A percentile compares a stretch with the other conserved stretches of the same genome.
Conservation (phyloP, 75 land plant genomes). For the Chamaecyparis obtusa region DNA sequence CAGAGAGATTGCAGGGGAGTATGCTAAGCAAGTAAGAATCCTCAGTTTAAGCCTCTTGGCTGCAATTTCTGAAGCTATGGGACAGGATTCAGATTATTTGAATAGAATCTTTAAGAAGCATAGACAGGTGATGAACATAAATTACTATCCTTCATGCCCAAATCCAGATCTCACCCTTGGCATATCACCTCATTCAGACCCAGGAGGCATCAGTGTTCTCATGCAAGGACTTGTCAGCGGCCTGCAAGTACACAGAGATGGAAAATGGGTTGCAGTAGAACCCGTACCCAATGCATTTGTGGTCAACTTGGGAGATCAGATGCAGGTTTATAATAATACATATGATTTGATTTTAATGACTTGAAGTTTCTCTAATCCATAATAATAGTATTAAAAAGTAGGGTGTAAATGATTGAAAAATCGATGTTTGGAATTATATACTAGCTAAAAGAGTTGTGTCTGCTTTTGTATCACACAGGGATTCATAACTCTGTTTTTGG, state of each 20-base stretch:
- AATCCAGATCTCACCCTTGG: constrained; percentile 54
- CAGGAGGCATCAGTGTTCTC: constrained; percentile 32
- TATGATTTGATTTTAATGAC: background rate
- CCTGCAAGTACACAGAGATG: constrained; percentile 7
- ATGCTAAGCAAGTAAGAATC: constrained; percentile 21
- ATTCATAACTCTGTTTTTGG: too few species aligned
- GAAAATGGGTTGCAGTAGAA: constrained; percentile 22
- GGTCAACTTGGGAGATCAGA: constrained; percentile 30
- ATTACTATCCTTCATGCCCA: constrained; percentile 68
- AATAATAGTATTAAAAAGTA: too few species aligned
- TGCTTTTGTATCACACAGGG: too few species aligned
- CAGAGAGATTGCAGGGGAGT: constrained; percentile 33
- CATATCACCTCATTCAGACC: constrained; percentile 52
- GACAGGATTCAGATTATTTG: constrained; percentile 31
- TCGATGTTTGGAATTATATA: too few species aligned
- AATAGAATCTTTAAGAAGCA: constrained; percentile 33
- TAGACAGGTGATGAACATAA: constrained; percentile 42
- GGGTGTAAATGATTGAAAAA: too few species aligned
- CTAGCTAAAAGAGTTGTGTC: too few species aligned
- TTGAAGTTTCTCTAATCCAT: too few species aligned
- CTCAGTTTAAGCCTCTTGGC: constrained; percentile 32
- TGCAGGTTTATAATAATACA: background rate
- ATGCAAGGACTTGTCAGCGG: constrained; percentile 20
- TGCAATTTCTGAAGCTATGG: constrained; percentile 52
- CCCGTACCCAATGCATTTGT: constrained; percentile 12